phyloP scores from a whole-genome alignment of 306 rosid species.

The Vicia sativa region DNA sequence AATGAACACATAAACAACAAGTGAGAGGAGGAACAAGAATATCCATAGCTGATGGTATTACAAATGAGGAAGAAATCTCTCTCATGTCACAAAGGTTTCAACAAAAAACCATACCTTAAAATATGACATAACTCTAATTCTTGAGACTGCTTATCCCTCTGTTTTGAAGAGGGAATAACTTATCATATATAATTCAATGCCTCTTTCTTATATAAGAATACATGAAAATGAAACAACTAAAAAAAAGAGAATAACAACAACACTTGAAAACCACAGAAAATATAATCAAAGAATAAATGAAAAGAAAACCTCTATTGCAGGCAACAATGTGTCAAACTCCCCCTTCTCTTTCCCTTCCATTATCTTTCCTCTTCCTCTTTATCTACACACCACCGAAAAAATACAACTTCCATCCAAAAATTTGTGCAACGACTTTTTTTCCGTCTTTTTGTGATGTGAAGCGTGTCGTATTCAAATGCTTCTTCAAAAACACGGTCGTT shows the following conservation, averaged over 20 bases:
- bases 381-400: slow-evolving; percentile 62
- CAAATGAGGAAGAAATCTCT: slow-evolving; percentile 46
- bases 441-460: slow-evolving; percentile 19
- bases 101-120: slow-evolving; percentile 45
- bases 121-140: slow-evolving; percentile 39
- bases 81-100: slow-evolving; percentile 38
- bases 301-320: slow-evolving; percentile 55
- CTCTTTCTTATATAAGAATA: slow-evolving; percentile 54
- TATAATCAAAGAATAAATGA: slow-evolving; percentile 81
- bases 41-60: slow-evolving; percentile 49
- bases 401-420: slow-evolving; percentile 50
- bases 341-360: slow-evolving; percentile 30
- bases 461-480: slow-evolving; percentile 24
- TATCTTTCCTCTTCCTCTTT: slow-evolving; percentile 45
- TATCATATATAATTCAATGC: slow-evolving; percentile 52
- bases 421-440: slow-evolving; percentile 33
- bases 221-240: slow-evolving; percentile 38
- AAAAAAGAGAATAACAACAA: slow-evolving; percentile 32
- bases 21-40: slow-evolving; percentile 45
- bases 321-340: slow-evolving; percentile 60
- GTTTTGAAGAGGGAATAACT: slow-evolving; percentile 52
- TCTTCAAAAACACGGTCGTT: slow-evolving; percentile 45
- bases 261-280: slow-evolving; percentile 51
- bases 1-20: background rate
- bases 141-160: slow-evolving; percentile 46